These are phyloP conservation scores for Podospora pseudoanserina DNA, from an alignment of 495 filamentous ascomycete genomes.

Conservation along the genomic window DNA sequence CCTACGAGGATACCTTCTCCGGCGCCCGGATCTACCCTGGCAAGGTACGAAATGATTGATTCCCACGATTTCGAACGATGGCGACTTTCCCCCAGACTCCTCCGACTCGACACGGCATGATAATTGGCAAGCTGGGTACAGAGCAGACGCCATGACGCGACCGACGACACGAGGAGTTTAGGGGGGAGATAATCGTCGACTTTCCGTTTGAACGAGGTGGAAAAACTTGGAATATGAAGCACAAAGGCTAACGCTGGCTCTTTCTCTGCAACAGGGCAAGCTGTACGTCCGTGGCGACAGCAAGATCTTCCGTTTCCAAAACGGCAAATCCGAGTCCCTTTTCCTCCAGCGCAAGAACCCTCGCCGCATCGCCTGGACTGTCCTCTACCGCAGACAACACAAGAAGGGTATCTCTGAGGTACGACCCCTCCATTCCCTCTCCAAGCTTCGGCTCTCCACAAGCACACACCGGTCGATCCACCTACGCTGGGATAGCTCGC, in stretches of 20 bases:
- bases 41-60: constrained; percentile 65
- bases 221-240: not conserved
- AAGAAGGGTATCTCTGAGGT: constrained; percentile 99
- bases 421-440: constrained; percentile 36
- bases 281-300: constrained; percentile 98
- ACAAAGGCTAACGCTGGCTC: constrained; percentile 27
- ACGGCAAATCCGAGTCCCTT: constrained; percentile 98
- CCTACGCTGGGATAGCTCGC: not conserved
- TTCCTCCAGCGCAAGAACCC: constrained; percentile 99
- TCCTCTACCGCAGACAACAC: constrained; percentile 95
- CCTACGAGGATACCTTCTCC: constrained; percentile 97
- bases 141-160: not conserved
- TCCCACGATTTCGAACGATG: constrained; percentile 15
- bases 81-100: constrained; percentile 13
- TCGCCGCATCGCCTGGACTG: constrained; percentile 96
- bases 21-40: constrained; percentile 98
- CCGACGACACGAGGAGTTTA: not conserved
- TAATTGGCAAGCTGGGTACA: not conserved
- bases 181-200: not conserved
- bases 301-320: constrained; percentile 99
- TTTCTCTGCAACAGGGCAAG: constrained; percentile 66
- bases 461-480: constrained; percentile 5
- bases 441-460: constrained; percentile 5
- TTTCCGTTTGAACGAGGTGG: not conserved
- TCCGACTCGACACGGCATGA: not conserved